A percentile compares a stretch with the other conserved stretches of the same genome.
These are phyloP conservation scores for Paratrimastix pyriformis DNA, from an alignment of 78 protist species.

Conservation along the genomic window DNA sequence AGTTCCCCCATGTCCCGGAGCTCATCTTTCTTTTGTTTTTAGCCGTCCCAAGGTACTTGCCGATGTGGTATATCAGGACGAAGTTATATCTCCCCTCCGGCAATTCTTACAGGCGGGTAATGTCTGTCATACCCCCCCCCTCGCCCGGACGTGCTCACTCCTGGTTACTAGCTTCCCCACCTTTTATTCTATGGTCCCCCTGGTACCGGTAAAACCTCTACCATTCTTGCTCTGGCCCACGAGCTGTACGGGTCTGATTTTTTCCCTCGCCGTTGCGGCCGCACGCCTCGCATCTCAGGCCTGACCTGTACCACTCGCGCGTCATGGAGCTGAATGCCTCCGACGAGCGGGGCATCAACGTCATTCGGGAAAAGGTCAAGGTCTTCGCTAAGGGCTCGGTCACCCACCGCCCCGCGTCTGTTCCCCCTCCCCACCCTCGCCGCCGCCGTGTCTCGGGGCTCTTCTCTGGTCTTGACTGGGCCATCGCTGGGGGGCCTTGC, in stretches of 20 bases:
- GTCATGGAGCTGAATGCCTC: conserved; percentile 94
- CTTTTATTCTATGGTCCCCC: conserved; percentile 96
- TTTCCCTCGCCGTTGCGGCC: neutral
- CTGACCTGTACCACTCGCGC: conserved; percentile 52
- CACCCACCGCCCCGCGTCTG: neutral
- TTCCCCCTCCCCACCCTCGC: too few relatives aligned
- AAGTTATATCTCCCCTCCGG: too few relatives aligned
- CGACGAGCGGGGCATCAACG: conserved; percentile 93
- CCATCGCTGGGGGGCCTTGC: too few relatives aligned
- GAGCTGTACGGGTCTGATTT: conserved; percentile 72
- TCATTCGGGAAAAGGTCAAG: conserved; percentile 78
- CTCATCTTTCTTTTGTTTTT: too few relatives aligned
- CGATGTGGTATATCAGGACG: too few relatives aligned
- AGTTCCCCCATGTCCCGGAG: too few relatives aligned
- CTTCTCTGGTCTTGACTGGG: too few relatives aligned
- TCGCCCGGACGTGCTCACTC: too few relatives aligned
- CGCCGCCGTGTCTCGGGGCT: too few relatives aligned
- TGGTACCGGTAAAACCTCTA: conserved; percentile 94
- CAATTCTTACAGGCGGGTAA: too few relatives aligned
- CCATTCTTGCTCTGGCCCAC: conserved; percentile 76
- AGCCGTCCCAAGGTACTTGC: too few relatives aligned
- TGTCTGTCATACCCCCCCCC: too few relatives aligned
- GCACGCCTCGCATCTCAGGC: conserved; percentile 2
- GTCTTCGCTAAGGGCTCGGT: conserved; percentile 63
- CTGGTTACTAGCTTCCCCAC: conserved; percentile 71